phyloP scores from a whole-genome alignment of 2,329 filamentous ascomycete genomes.

The Thermothelomyces thermophilus region DNA sequence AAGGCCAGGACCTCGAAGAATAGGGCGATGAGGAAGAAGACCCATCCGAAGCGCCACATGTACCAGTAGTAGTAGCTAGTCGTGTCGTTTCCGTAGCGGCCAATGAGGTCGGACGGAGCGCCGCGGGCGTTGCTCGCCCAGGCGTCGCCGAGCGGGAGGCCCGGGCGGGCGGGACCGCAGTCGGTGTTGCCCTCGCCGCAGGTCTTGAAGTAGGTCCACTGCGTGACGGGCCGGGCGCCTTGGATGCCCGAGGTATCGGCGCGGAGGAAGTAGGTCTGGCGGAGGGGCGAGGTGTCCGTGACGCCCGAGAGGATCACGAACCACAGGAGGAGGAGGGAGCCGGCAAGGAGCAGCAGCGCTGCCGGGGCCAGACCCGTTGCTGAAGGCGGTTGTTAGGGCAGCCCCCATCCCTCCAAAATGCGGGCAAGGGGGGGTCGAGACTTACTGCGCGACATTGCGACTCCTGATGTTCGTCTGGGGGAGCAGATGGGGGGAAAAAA shows the following conservation, averaged over 20 bases:
- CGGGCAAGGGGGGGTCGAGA: background rate
- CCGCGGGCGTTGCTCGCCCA: conserved; percentile 45
- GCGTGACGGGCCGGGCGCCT: conserved; percentile 58
- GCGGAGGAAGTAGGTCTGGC: conserved; percentile 78
- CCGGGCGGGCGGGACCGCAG: conserved; percentile 58
- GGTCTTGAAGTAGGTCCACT: conserved; percentile 90
- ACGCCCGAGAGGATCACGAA: conserved; percentile 54
- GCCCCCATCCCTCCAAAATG: background rate
- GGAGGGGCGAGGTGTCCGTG: conserved; percentile 48
- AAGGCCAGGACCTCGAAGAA: conserved; percentile 68
- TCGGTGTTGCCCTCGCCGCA: conserved; percentile 59
- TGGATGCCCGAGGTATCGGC: conserved; percentile 68
- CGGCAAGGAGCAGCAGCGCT: conserved; percentile 44
- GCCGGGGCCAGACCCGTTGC: conserved; percentile 32
- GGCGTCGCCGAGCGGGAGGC: conserved; percentile 66
- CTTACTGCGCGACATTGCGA: conserved; percentile 12
- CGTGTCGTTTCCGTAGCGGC: conserved; percentile 47
- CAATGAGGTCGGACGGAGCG: conserved; percentile 41
- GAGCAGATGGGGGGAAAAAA: background rate
- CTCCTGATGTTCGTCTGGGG: background rate
- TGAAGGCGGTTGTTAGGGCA: conserved; percentile 1
- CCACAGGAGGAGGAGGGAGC: conserved; percentile 48
- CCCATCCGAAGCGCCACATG: conserved; percentile 87
- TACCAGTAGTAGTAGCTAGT: conserved; percentile 64
- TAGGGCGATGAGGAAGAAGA: conserved; percentile 78